phyloP scores from a whole-genome alignment of 108 stramenopile genomes.

The Skeletonema tropicum region DNA sequence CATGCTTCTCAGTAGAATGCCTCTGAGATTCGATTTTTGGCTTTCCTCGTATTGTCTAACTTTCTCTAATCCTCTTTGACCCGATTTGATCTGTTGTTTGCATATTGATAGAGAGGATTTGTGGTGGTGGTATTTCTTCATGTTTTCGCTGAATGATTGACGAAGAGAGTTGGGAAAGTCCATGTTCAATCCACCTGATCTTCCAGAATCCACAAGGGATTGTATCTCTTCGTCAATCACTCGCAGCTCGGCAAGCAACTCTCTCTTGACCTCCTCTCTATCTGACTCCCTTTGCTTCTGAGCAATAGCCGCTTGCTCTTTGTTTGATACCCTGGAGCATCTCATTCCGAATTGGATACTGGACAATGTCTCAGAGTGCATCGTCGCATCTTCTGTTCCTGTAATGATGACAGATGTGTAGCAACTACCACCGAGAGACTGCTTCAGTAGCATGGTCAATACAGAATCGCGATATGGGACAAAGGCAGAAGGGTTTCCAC shows the following conservation, averaged over 20 bases:
- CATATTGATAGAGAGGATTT: not conserved
- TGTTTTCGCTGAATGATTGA: not conserved
- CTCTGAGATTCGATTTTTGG: not conserved
- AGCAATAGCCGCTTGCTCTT: not conserved
- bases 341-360: constrained; percentile 1
- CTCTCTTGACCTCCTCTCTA: not conserved
- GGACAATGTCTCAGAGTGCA: not conserved
- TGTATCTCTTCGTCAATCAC: not conserved
- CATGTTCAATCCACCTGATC: not conserved
- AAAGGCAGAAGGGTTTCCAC: constrained; percentile 16
- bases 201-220: not conserved
- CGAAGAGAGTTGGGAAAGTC: not conserved
- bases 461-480: constrained; percentile 48
- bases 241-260: not conserved
- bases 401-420: constrained; percentile 8
- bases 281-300: not conserved
- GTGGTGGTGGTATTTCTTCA: not conserved
- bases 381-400: constrained; percentile 1
- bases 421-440: constrained; percentile 36
- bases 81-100: not conserved
- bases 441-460: constrained; percentile 34
- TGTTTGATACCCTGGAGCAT: not conserved
- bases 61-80: not conserved
- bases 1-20: not conserved
- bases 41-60: not conserved